Percentiles rank a stretch among this genome's conserved stretches.
Evolutionary conservation across 2,329 filamentous ascomycete genomes (phyloP).

Genomic region (Epichloe scottii): DNA sequence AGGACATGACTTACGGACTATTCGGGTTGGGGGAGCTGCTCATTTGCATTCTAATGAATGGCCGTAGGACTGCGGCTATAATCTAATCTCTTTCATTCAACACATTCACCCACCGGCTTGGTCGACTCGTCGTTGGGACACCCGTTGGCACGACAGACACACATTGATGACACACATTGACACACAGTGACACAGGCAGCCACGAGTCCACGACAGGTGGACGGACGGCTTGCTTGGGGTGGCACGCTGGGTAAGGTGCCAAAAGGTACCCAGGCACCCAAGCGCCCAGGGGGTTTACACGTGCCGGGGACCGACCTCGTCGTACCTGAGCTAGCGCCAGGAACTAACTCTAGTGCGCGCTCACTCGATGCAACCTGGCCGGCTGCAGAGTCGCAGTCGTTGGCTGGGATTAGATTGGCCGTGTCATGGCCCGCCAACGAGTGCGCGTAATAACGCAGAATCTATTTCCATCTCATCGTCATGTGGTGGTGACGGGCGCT

Average conservation of each 20-base stretch:
- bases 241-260: background rate
- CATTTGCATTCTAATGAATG: too few species aligned
- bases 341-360: background rate
- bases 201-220: too few species aligned
- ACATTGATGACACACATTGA: too few species aligned
- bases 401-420: background rate
- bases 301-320: background rate
- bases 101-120: too few species aligned
- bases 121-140: too few species aligned
- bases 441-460: background rate
- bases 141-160: too few species aligned
- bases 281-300: background rate
- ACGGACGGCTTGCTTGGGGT: background rate
- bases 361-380: background rate
- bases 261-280: background rate
- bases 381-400: background rate
- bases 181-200: too few species aligned
- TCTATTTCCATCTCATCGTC: background rate
- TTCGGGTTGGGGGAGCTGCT: too few species aligned
- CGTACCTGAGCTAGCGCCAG: conserved; percentile 5
- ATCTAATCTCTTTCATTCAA: too few species aligned
- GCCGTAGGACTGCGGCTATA: too few species aligned
- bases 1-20: too few species aligned
- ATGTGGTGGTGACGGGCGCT: background rate
- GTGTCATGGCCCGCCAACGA: background rate